A percentile compares a stretch with the other conserved stretches of the same genome.
Conservation (phyloP, 2,329 filamentous ascomycete genomes). For the Leptosphaerulina australis region DNA sequence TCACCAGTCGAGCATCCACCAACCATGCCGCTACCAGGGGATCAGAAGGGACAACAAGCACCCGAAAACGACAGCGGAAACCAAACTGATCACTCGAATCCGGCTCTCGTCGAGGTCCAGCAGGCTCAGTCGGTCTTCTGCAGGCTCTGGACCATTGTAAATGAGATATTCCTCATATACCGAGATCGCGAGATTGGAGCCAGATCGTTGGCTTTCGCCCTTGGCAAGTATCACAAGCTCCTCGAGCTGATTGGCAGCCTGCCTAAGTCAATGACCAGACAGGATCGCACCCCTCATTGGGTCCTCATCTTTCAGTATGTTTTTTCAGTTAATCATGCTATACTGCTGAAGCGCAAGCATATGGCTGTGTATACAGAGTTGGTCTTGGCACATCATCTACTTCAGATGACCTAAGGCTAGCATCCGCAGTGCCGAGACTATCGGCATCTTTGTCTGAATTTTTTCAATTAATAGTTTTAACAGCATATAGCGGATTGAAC, state of each 20-base stretch:
- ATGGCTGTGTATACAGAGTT: too few species aligned
- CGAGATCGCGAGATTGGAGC: constrained; percentile 10
- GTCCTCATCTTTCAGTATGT: constrained; percentile 23
- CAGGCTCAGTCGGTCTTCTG: constrained; percentile 13
- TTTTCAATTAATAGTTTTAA: too few species aligned
- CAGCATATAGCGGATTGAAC: too few species aligned
- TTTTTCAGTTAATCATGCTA: too few species aligned
- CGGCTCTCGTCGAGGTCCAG: constrained; percentile 7
- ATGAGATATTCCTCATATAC: constrained; percentile 19
- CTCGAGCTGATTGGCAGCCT: constrained; percentile 7
- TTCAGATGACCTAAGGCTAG: too few species aligned
- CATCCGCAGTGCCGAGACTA: too few species aligned
- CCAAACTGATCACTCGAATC: not conserved
- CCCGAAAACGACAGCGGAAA: not conserved
- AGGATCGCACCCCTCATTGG: constrained; percentile 9
- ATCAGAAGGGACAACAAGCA: not conserved
- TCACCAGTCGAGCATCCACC: constrained; percentile 15
- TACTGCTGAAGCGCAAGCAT: too few species aligned
- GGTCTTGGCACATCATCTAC: too few species aligned
- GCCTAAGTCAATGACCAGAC: constrained; percentile 9
- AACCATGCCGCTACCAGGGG: constrained; percentile 11
- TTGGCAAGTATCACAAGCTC: constrained; percentile 18
- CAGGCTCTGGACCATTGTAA: constrained; percentile 16
- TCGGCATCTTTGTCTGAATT: not conserved
- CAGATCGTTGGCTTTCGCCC: constrained; percentile 17